Evolutionary conservation across 202 grass and related monocot genomes (phyloP).

Genomic region (Hordeum pubiflorum): DNA sequence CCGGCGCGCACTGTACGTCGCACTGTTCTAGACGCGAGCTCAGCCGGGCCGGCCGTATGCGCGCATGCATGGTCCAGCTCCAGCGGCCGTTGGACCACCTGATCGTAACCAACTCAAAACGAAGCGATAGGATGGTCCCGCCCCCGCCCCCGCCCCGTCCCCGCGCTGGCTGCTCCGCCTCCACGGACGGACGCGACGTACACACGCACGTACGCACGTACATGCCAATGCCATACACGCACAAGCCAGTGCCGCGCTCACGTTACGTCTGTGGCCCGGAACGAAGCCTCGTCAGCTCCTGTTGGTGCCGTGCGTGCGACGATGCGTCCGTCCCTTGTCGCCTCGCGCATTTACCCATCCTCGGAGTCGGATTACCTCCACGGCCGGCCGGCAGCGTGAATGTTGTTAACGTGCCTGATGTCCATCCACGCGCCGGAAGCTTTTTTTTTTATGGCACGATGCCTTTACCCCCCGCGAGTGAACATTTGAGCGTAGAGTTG

Average conservation of each 20-base stretch:
- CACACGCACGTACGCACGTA: neutral
- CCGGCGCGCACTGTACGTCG: neutral
- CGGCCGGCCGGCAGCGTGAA: neutral
- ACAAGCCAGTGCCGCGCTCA: neutral
- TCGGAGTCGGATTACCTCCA: neutral
- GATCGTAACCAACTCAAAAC: conserved; percentile 48
- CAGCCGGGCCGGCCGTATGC: neutral
- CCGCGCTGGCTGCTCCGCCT: neutral
- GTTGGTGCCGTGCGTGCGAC: neutral
- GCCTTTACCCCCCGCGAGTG: too few species aligned
- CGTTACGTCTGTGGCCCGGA: neutral
- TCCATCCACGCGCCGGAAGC: neutral
- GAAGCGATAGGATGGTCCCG: conserved; percentile 6
- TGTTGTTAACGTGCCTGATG: neutral
- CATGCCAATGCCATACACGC: too few species aligned
- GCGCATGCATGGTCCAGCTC: conserved; percentile 12
- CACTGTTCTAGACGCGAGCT: conserved; percentile 17
- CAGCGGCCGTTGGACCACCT: conserved; percentile 34
- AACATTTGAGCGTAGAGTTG: neutral
- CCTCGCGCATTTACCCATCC: neutral
- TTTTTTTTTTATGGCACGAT: neutral
- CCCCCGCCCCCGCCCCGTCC: neutral
- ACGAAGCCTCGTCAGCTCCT: conserved; percentile 4
- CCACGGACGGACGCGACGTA: conserved; percentile 15
- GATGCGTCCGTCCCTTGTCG: neutral